Evolutionary conservation across 208 protist genomes (phyloP).

Genomic region (Wallacemonas collosoma): DNA sequence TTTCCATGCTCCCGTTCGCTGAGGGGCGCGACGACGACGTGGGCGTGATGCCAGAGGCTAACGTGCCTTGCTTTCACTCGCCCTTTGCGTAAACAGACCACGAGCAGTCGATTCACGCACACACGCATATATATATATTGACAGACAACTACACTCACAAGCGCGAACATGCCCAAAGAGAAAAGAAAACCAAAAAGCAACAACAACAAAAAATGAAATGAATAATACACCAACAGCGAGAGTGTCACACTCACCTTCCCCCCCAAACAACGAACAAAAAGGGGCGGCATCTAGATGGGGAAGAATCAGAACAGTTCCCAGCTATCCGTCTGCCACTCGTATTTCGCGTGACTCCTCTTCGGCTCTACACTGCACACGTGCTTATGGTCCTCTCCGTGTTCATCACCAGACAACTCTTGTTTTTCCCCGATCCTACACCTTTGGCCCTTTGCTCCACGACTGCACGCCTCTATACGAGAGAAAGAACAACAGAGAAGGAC

Average conservation of each 20-base stretch:
- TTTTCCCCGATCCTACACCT: too few species aligned
- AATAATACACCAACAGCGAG: not conserved
- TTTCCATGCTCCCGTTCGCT: slow-evolving; percentile 50
- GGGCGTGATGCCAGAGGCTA: not conserved
- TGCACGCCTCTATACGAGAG: too few species aligned
- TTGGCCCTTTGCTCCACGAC: too few species aligned
- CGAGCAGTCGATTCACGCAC: not conserved
- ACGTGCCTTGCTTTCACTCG: not conserved
- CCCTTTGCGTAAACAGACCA: slow-evolving; percentile 11
- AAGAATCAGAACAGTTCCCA: too few species aligned
- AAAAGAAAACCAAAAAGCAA: not conserved
- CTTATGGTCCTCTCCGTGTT: too few species aligned
- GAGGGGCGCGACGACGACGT: not conserved
- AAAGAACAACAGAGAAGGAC: too few species aligned
- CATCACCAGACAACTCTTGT: too few species aligned
- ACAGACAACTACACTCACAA: not conserved
- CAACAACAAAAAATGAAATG: not conserved
- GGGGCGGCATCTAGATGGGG: too few species aligned
- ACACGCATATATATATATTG: slow-evolving; percentile 3
- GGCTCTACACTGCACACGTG: too few species aligned
- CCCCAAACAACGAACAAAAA: not conserved
- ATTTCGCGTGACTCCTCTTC: too few species aligned
- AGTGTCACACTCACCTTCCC: too few species aligned
- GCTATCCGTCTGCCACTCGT: too few species aligned
- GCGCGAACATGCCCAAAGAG: not conserved